Conservation (phyloP, 371 early-diverging fungal species). For the Mucor velutinosus region DNA sequence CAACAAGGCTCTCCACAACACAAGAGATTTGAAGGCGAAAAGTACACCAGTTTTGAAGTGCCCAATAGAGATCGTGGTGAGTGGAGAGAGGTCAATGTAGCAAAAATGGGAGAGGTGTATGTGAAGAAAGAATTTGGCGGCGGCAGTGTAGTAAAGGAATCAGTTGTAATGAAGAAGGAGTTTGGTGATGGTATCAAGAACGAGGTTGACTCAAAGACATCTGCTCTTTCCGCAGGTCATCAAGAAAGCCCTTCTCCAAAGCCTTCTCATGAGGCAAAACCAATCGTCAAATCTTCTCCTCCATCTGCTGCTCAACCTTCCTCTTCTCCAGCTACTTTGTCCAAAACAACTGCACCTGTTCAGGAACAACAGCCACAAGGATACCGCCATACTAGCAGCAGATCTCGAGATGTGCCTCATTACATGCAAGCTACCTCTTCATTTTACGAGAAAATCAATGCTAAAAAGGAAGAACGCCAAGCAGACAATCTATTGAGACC, state of each 20-base stretch:
- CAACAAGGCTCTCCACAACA: neutral
- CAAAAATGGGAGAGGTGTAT: neutral
- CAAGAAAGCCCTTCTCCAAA: neutral
- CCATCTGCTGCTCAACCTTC: too few relatives aligned
- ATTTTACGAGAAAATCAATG: neutral
- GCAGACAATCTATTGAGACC: neutral
- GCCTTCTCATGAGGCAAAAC: neutral
- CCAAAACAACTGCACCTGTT: neutral
- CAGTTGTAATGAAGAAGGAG: too few relatives aligned
- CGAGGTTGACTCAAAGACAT: neutral
- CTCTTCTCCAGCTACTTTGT: too few relatives aligned
- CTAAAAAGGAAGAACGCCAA: slow-evolving; percentile 1
- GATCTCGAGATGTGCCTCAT: slow-evolving; percentile 9
- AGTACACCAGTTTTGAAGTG: slow-evolving; percentile 2
- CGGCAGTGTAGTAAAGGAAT: too few relatives aligned
- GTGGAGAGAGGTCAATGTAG: slow-evolving; percentile 15
- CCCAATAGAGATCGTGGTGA: slow-evolving; percentile 24
- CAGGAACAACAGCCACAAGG: neutral
- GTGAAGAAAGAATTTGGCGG: neutral
- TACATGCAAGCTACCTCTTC: slow-evolving; percentile 27
- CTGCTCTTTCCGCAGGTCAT: neutral
- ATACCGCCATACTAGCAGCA: neutral
- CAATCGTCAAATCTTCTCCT: neutral
- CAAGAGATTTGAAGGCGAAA: slow-evolving; percentile 7
- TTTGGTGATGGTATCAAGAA: too few relatives aligned